Evolutionary conservation across 2,329 filamentous ascomycete genomes (phyloP).

Genomic region (Harringtonia aguacate): DNA sequence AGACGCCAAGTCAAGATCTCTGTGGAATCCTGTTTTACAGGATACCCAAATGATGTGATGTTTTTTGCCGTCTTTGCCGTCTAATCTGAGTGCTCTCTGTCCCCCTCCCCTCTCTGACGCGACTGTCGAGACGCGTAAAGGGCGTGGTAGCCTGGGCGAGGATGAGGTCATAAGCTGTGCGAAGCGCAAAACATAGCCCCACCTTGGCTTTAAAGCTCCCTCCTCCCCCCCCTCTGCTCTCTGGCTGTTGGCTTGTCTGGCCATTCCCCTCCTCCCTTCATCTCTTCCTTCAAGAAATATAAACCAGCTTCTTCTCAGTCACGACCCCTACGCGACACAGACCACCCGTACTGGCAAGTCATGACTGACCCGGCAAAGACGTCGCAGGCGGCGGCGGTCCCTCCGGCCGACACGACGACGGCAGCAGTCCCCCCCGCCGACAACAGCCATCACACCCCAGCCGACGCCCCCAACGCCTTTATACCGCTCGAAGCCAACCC

Average conservation of each 20-base stretch:
- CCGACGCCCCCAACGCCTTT: conserved; percentile 28
- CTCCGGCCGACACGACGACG: not conserved
- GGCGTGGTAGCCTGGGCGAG: not conserved
- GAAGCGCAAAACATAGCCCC: not conserved
- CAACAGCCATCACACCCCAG: not conserved
- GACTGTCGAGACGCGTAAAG: too few species aligned
- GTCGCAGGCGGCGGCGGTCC: too few species aligned
- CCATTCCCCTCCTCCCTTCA: too few species aligned
- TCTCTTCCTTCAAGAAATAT: too few species aligned
- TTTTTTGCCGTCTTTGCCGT: too few species aligned
- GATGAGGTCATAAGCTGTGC: not conserved
- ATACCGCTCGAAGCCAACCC: conserved; percentile 66
- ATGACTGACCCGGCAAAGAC: not conserved
- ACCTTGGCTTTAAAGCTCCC: not conserved
- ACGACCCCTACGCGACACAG: too few species aligned
- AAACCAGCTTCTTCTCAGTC: too few species aligned
- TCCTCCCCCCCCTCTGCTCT: not conserved
- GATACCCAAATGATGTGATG: too few species aligned
- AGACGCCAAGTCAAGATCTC: too few species aligned
- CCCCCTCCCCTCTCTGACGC: too few species aligned
- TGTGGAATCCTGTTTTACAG: too few species aligned
- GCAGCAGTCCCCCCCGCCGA: not conserved
- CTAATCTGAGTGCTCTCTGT: too few species aligned
- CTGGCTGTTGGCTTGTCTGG: not conserved
- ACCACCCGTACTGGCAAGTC: not conserved